Conservation (phyloP, 345 rosid genomes). For the Moricandia arvensis region DNA sequence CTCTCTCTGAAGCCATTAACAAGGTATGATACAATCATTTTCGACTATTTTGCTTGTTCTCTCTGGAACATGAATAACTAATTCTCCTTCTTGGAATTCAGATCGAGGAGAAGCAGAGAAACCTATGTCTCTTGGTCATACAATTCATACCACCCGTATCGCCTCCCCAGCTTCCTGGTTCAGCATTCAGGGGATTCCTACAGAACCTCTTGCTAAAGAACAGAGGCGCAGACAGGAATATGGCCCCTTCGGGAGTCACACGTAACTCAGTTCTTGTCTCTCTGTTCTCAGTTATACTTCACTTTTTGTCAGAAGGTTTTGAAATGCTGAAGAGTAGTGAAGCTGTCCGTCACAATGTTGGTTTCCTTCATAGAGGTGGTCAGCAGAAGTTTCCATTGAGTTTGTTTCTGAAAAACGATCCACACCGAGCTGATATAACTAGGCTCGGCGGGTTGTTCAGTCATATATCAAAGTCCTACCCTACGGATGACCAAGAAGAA, state of each 20-base stretch:
- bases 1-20: slow-evolving; percentile 71
- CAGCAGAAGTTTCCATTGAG: slow-evolving; percentile 76
- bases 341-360: slow-evolving; percentile 48
- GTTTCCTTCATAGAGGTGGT: slow-evolving; percentile 95
- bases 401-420: slow-evolving; percentile 76
- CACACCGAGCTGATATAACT: slow-evolving; percentile 77
- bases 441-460: slow-evolving; percentile 91
- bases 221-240: slow-evolving; percentile 79
- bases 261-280: slow-evolving; percentile 89
- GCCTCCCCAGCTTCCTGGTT: slow-evolving; percentile 84
- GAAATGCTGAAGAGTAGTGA: slow-evolving; percentile 50
- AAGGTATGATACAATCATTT: slow-evolving; percentile 50
- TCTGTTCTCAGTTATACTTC: slow-evolving; percentile 76
- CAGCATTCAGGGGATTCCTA: slow-evolving; percentile 80
- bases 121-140: slow-evolving; percentile 86
- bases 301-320: slow-evolving; percentile 92
- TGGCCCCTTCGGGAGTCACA: slow-evolving; percentile 79
- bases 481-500: slow-evolving; percentile 59
- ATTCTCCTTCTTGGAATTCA: slow-evolving; percentile 37
- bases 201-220: slow-evolving; percentile 84
- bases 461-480: slow-evolving; percentile 75
- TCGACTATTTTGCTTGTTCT: not conserved
- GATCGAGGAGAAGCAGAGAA: slow-evolving; percentile 97
- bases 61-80: not conserved
- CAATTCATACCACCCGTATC: slow-evolving; percentile 76